Conservation (phyloP, 106 monocot species). For the Posidonia australis region DNA sequence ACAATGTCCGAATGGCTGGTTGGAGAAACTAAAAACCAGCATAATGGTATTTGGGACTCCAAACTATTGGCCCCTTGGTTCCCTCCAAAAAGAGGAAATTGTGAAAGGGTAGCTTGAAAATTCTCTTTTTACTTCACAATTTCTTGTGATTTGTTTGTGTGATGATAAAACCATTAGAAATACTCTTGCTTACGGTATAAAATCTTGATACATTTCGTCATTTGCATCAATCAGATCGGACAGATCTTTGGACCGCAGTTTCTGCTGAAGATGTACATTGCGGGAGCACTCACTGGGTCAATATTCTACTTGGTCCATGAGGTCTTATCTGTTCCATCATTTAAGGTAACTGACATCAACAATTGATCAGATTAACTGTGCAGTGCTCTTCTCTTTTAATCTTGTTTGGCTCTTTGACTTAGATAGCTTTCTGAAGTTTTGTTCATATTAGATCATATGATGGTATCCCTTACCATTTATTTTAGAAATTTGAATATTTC, state of each 20-base stretch:
- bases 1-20: no score
- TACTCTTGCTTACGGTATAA: not conserved
- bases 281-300: slow-evolving; percentile 78
- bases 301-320: slow-evolving; percentile 58
- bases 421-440: not conserved
- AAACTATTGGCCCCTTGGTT: no score
- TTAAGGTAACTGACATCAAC: slow-evolving; percentile 20
- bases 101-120: no score
- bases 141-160: no score
- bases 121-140: no score
- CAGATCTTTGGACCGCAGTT: slow-evolving; percentile 68
- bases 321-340: slow-evolving; percentile 26
- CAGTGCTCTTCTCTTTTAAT: no score
- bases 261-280: slow-evolving; percentile 73
- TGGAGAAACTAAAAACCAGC: no score
- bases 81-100: no score
- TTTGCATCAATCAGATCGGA: slow-evolving; percentile 37
- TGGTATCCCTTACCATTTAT: not conserved
- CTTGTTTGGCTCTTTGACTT: no score
- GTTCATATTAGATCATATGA: not conserved
- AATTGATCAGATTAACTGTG: not conserved
- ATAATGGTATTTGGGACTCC: no score
- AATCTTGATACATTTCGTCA: not conserved
- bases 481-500: no score
- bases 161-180: no score